Evolutionary conservation across 352 stramenopile genomes (phyloP).

Genomic region (Globisporangium iwayamae): DNA sequence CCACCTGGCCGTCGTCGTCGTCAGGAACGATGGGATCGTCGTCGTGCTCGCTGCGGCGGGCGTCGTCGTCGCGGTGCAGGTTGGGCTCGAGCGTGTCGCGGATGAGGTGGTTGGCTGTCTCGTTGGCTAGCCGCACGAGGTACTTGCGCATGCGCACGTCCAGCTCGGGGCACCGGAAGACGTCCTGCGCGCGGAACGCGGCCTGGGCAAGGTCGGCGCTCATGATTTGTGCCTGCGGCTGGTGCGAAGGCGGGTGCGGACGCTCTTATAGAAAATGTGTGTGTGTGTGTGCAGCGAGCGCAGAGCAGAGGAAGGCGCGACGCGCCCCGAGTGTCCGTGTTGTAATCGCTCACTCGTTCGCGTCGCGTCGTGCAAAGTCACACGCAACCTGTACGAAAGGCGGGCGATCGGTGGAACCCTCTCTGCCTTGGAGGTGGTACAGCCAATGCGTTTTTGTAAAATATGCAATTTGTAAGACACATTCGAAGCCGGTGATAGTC

Average conservation of each 20-base stretch:
- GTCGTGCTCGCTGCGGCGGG: background rate
- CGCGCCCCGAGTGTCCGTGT: background rate
- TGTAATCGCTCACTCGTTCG: background rate
- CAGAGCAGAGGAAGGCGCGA: too few species aligned
- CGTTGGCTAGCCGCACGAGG: slow-evolving; percentile 71
- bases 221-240: background rate
- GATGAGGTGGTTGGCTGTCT: slow-evolving; percentile 80
- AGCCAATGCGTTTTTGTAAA: background rate
- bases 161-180: slow-evolving; percentile 59
- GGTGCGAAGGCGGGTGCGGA: background rate
- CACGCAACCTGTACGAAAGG: background rate
- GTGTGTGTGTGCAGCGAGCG: background rate
- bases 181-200: slow-evolving; percentile 31
- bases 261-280: background rate
- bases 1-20: slow-evolving; percentile 9
- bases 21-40: background rate
- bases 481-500: too few species aligned
- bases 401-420: background rate
- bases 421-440: background rate
- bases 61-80: slow-evolving; percentile 13
- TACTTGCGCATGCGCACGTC: slow-evolving; percentile 75
- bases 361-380: background rate
- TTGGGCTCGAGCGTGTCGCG: slow-evolving; percentile 60
- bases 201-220: background rate
- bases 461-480: background rate